Conservation (phyloP, 148 eudicot species). For the Spergularia bocconei region DNA sequence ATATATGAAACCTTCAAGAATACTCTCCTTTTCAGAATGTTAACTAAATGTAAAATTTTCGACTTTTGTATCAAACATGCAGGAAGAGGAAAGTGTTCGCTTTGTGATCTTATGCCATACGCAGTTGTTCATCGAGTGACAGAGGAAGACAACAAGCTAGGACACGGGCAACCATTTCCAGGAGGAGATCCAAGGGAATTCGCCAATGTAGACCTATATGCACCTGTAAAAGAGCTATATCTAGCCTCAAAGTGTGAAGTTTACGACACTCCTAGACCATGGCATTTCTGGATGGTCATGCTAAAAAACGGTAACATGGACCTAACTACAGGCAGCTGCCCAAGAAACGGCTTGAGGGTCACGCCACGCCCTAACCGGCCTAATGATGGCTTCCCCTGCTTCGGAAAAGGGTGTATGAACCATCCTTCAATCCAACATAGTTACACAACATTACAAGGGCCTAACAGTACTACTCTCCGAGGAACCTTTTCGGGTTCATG, state of each 20-base stretch:
- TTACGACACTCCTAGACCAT: slow-evolving; percentile 38
- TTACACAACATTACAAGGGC: slow-evolving; percentile 30
- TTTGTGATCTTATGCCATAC: slow-evolving; percentile 17
- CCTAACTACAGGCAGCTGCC: slow-evolving; percentile 34
- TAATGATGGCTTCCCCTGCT: slow-evolving; percentile 34
- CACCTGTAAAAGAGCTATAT: slow-evolving; percentile 42
- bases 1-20: not conserved
- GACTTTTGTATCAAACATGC: not conserved
- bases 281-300: slow-evolving; percentile 68
- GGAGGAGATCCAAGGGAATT: slow-evolving; percentile 16
- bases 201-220: slow-evolving; percentile 33
- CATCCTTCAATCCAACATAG: slow-evolving; percentile 40
- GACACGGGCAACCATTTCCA: slow-evolving; percentile 34
- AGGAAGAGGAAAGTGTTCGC: slow-evolving; percentile 12
- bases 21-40: no score
- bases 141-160: slow-evolving; percentile 42
- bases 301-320: slow-evolving; percentile 53
- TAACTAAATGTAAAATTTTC: no score
- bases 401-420: slow-evolving; percentile 48
- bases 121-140: slow-evolving; percentile 33
- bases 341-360: slow-evolving; percentile 30
- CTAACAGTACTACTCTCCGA: slow-evolving; percentile 10
- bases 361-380: slow-evolving; percentile 25
- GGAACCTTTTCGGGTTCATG: slow-evolving; percentile 49
- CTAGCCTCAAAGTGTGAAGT: slow-evolving; percentile 45